phyloP scores from a whole-genome alignment of 176 grass and related monocot genomes.

The Bothriochloa decipiens region DNA sequence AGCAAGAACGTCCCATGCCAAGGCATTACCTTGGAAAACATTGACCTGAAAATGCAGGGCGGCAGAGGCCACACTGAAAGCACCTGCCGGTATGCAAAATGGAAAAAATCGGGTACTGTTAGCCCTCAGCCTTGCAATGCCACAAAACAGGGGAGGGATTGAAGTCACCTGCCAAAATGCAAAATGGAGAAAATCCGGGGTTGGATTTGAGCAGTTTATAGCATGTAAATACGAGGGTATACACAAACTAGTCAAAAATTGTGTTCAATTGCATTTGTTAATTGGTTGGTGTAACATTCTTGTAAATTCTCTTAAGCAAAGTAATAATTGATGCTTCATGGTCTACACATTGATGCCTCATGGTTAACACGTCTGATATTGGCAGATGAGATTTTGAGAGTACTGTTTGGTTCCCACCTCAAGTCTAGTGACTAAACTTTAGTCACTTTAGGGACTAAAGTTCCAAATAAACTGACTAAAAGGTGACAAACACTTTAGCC shows the following conservation, averaged over 20 bases:
- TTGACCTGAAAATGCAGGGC: constrained; percentile 33
- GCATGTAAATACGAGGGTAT: not conserved
- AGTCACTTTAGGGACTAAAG: too few relatives aligned
- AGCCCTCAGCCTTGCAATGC: constrained; percentile 41
- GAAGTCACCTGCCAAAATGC: constrained; percentile 51
- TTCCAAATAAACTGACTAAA: too few relatives aligned
- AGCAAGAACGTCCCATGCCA: constrained; percentile 39
- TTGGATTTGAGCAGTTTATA: not conserved
- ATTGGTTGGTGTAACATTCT: not conserved
- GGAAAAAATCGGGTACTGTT: constrained; percentile 44
- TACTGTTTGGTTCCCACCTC: too few relatives aligned
- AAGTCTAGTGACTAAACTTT: too few relatives aligned
- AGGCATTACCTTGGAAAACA: constrained; percentile 45
- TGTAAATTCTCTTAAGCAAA: constrained; percentile 28
- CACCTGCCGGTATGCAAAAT: constrained; percentile 37
- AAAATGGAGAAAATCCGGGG: constrained; percentile 21
- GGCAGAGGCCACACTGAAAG: not conserved
- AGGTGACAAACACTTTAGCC: too few relatives aligned
- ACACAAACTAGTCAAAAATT: not conserved
- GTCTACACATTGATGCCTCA: too few relatives aligned
- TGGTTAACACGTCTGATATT: not conserved
- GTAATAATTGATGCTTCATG: not conserved
- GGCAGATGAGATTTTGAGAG: not conserved
- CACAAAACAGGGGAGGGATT: not conserved
- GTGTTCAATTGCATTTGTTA: not conserved